Conservation (phyloP, 2,329 filamentous ascomycete species). For the Venturia aucupariae region DNA sequence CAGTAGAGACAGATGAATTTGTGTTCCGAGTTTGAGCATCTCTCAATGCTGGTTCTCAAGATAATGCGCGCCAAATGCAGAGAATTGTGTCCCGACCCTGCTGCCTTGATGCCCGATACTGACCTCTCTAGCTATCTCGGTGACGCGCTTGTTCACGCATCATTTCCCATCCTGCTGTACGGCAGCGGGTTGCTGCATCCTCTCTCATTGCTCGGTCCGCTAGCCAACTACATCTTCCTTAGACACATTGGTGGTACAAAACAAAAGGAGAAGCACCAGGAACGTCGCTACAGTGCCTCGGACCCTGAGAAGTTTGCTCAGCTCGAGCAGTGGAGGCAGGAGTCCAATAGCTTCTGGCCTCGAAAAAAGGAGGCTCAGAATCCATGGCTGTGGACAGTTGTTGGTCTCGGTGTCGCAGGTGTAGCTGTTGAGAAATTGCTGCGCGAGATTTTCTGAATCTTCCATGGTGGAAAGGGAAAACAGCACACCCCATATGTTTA, state of each 20-base stretch:
- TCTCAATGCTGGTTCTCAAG: too few species aligned
- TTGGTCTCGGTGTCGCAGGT: constrained; percentile 41
- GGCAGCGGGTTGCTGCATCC: constrained; percentile 47
- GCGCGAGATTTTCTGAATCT: constrained; percentile 17
- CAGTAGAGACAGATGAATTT: too few species aligned
- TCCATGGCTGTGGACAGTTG: constrained; percentile 47
- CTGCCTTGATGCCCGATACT: constrained; percentile 11
- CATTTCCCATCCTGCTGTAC: constrained; percentile 50
- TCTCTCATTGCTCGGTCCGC: constrained; percentile 44
- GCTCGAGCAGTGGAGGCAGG: constrained; percentile 41
- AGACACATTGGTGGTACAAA: constrained; percentile 49
- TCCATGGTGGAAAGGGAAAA: not conserved
- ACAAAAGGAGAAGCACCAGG: constrained; percentile 44
- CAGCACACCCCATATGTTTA: not conserved
- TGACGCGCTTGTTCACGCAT: constrained; percentile 48
- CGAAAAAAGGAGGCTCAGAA: constrained; percentile 40
- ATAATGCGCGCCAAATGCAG: not conserved
- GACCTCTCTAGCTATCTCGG: constrained; percentile 47
- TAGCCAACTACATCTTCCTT: constrained; percentile 51
- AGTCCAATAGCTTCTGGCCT: constrained; percentile 55
- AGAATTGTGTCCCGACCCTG: not conserved
- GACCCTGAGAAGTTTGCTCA: constrained; percentile 45
- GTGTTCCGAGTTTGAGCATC: too few species aligned
- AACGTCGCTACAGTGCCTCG: constrained; percentile 42
- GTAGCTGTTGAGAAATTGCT: constrained; percentile 38